These are phyloP conservation scores for Trichoderma breve DNA, from an alignment of 2,329 filamentous ascomycete genomes.

Conservation along the genomic window DNA sequence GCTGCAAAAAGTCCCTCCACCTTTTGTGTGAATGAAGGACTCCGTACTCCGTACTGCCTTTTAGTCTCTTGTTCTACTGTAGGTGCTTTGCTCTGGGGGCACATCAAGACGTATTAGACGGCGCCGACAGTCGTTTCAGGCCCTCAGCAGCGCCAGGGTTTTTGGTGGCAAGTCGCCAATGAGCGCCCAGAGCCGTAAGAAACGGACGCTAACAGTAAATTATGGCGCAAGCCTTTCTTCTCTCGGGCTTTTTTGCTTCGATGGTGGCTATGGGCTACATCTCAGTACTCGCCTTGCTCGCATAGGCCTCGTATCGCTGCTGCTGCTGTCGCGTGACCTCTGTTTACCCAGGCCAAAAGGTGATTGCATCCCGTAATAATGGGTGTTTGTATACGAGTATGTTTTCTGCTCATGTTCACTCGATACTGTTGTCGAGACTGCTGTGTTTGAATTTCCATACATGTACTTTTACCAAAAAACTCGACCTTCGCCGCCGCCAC, in stretches of 20 bases:
- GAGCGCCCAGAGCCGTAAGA: conserved; percentile 1
- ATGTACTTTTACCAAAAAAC: not conserved
- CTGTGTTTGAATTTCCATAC: not conserved
- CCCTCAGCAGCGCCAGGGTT: not conserved
- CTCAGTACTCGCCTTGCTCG: not conserved
- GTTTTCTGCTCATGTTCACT: not conserved
- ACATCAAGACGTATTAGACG: conserved; percentile 1
- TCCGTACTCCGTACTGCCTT: not conserved
- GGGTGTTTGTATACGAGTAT: not conserved
- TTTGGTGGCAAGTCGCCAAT: conserved; percentile 8
- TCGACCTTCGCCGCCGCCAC: not conserved
- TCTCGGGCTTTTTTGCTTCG: not conserved
- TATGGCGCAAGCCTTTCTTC: not conserved
- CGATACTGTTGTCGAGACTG: not conserved
- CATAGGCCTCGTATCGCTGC: not conserved
- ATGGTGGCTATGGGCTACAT: not conserved
- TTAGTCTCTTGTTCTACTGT: not conserved
- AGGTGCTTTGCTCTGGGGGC: not conserved
- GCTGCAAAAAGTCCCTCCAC: not conserved
- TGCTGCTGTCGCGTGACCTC: conserved; percentile 9
- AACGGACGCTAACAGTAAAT: conserved; percentile 19
- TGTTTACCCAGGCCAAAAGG: not conserved
- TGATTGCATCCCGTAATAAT: too few relatives aligned
- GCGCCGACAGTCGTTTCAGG: conserved; percentile 12
- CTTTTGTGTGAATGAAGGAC: not conserved